Percentiles rank a stretch among this genome's conserved stretches.
These are phyloP conservation scores for Tetracladium maxilliforme DNA, from an alignment of 2,329 filamentous ascomycete genomes.

Conservation along the genomic window DNA sequence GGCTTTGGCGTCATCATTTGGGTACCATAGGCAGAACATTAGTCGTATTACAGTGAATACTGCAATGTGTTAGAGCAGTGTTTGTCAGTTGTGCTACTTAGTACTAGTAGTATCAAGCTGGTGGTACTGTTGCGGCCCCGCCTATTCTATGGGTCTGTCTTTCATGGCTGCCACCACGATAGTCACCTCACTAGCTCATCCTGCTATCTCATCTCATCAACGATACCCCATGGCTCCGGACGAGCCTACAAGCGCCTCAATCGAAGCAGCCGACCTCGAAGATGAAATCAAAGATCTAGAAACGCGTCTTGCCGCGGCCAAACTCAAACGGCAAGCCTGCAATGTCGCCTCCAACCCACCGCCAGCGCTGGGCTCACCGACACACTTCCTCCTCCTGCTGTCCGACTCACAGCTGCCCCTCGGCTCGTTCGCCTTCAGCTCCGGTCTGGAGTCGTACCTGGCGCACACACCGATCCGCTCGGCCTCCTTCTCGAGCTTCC, in stretches of 20 bases:
- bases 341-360: conserved; percentile 2
- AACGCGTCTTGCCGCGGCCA: conserved; percentile 1
- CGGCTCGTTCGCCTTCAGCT: conserved; percentile 79
- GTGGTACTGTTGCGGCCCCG: too few species aligned
- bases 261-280: not conserved
- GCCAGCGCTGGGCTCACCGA: conserved; percentile 13
- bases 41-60: too few species aligned
- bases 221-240: not conserved
- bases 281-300: not conserved
- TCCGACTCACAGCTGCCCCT: conserved; percentile 71
- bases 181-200: too few species aligned
- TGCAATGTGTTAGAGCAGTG: too few species aligned
- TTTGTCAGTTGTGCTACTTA: too few species aligned
- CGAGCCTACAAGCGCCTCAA: not conserved
- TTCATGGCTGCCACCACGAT: too few species aligned
- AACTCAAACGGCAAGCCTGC: conserved; percentile 1
- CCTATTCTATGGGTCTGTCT: too few species aligned
- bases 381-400: conserved; percentile 62
- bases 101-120: too few species aligned
- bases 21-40: too few species aligned
- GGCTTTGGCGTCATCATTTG: too few species aligned
- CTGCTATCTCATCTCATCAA: too few species aligned
- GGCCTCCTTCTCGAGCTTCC: conserved; percentile 50
- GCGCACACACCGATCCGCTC: conserved; percentile 40
- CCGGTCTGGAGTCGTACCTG: conserved; percentile 69